Evolutionary conservation across 2,329 filamentous ascomycete species (phyloP), one percentile per base, ranked within the genome.

Genomic region (Ilyonectria mors-panacis): DNA sequence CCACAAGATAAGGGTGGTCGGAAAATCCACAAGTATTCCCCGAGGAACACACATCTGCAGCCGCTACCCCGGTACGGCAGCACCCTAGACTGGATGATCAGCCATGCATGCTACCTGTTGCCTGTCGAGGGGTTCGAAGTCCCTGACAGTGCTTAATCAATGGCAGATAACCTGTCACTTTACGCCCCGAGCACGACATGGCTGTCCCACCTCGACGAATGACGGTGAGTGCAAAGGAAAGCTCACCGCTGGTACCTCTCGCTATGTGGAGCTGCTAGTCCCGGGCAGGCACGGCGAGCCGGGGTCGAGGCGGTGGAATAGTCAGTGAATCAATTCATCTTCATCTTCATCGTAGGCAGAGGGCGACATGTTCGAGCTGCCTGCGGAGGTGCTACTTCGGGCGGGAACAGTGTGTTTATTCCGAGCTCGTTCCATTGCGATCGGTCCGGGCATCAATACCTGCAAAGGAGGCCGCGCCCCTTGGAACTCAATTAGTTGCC

Each of bases 1-100:
- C 50, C 35, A 68, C 53, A 55, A 68, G 66, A 68, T 65, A 68
- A 68, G 66, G 57, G 23, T 55, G 48, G 54, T 60, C 60, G 54
- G 59, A 58, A 60, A 45, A 61, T 58, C 60, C 50, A 53, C 50
- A 53, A 65, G 56, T 56, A 64, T 64, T 66, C 64, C 60, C 65
- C 65, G 55, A 67, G 45, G 35, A 50, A 45, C 39, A 58, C 55
- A 48, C 48, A 57, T 56, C 59, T 64, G 65, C 59, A 64, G 50
- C 65, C 44, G n/a, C 39, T 51, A 51, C 44, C 51, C 45, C 51
- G 39, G 63, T 61, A 57, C 58, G 63, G 63, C 57, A 65, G 63
- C 53, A 65, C 58, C 63, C 63, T 65, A 61, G 57, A 54, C 33
- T 57, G 57, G 63, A 47, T 44, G 65, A 67, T 67, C 65, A 54